Base-by-base conservation (phyloP, 495 filamentous ascomycete species). In the Parmelia sp. region DNA sequence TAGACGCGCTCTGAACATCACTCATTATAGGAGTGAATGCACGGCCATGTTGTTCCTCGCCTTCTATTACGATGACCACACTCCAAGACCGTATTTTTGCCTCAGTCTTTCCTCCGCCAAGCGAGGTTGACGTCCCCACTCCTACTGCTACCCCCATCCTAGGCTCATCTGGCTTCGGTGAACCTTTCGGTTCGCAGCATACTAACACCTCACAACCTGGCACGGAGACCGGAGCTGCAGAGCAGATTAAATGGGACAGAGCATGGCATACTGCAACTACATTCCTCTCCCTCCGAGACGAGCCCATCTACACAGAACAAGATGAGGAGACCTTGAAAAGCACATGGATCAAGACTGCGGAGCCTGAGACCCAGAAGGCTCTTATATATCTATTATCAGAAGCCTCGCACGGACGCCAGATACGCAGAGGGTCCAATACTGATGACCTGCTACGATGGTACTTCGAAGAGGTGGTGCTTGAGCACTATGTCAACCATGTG, bases 211-310 rank as follows among this genome's bases (percentile, higher is more conserved):
- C 42, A 62, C 69, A 21, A 73, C 68, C 57, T 62, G 66, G 15
- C 10, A 39, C 58, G 58, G 62, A 69, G 29, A 68, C 57, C 23
- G 65, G 57, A 62, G 70, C 40, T 65, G 63, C 70, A 45, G 83
- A 90, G 63, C 85, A 87, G 70, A 76, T 79, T 60, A 74, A 74
- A 61, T 90, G 85, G 81, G 83, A 89, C 66, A 79, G 83, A 60
- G 84, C 88, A 44, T 91, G 89, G 87, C 82, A 84, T 70, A 74
- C 79, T 3, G 88, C 87, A 55, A 90, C 86, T 15, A 75, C 78
- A 44, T 84, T 82, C 56, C 80, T 92, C 21, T 73, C 77, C 8
- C 73, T 91, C 4, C 84, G 86, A 15, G 73, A 78, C 29, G 68
- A 68, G 64, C 65, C 64, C 10, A 71, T 65, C 49, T 6, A 63